These are phyloP conservation scores for Emericellopsis terricola DNA, from an alignment of 495 filamentous ascomycete genomes.

Conservation along the genomic window DNA sequence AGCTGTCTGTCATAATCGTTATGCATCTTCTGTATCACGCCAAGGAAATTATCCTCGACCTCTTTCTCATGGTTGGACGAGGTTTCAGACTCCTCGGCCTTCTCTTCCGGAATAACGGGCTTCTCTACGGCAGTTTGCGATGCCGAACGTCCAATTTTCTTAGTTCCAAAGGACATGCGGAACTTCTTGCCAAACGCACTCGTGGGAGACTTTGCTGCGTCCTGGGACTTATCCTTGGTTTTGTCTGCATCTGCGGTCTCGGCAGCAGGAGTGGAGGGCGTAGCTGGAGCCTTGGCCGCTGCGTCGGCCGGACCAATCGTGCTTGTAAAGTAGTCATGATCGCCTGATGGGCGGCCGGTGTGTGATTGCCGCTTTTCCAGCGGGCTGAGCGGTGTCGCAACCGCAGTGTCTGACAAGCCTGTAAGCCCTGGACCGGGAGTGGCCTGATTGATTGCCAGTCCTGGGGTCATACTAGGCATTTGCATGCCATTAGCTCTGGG, in stretches of 20 bases:
- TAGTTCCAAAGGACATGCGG: conserved; percentile 60
- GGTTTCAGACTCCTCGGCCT: conserved; percentile 38
- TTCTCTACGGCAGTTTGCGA: conserved; percentile 53
- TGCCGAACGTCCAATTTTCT: conserved; percentile 60
- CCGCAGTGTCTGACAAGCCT: conserved; percentile 17
- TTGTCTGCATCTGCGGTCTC: conserved; percentile 40
- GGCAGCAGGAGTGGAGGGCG: conserved; percentile 12
- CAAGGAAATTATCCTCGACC: conserved; percentile 66
- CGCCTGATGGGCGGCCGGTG: conserved; percentile 17
- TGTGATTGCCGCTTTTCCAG: conserved; percentile 17
- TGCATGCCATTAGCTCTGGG: conserved; percentile 43
- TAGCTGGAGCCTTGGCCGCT: conserved; percentile 12
- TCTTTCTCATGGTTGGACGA: conserved; percentile 70
- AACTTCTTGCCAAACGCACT: conserved; percentile 77
- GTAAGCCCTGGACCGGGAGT: conserved; percentile 40
- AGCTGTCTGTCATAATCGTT: conserved; percentile 57
- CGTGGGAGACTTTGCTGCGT: conserved; percentile 38
- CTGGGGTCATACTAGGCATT: conserved; percentile 46
- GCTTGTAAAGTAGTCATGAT: conserved; percentile 28
- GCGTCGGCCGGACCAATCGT: conserved; percentile 21
- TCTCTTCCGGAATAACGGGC: conserved; percentile 56
- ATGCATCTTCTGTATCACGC: conserved; percentile 60
- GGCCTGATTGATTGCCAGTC: conserved; percentile 61
- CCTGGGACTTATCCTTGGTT: conserved; percentile 45
- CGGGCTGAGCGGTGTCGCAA: conserved; percentile 16